Conservation (phyloP, 768 basidiomycete species). For the Phanerochaete carnosa region DNA sequence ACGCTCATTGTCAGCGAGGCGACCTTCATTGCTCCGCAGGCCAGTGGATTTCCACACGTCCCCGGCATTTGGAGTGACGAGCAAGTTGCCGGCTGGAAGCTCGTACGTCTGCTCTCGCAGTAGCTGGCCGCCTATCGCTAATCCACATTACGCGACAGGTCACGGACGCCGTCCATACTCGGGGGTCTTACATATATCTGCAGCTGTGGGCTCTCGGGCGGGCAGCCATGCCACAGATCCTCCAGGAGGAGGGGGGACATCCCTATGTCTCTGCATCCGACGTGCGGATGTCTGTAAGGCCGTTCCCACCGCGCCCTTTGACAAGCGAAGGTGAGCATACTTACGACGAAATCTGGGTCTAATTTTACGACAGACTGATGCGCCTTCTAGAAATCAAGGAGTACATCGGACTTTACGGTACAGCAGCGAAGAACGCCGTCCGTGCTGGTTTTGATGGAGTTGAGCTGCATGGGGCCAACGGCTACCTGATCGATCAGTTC, state of each 20-base stretch:
- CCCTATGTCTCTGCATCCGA: constrained; percentile 23
- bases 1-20: no score
- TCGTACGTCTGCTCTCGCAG: constrained; percentile 24
- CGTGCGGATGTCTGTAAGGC: background rate
- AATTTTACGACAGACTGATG: background rate
- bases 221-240: constrained; percentile 27
- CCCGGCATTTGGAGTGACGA: constrained; percentile 64
- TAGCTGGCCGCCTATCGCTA: background rate
- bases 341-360: no score
- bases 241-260: constrained; percentile 31
- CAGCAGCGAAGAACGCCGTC: background rate
- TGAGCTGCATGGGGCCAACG: constrained; percentile 25
- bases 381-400: no score
- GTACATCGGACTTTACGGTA: no score
- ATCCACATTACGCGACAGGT: constrained; percentile 30
- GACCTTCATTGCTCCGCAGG: constrained; percentile 45
- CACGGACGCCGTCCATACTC: constrained; percentile 50
- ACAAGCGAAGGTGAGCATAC: constrained; percentile 5
- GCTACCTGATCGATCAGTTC: constrained; percentile 39
- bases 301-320: constrained; percentile 16
- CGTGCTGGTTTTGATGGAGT: constrained; percentile 13
- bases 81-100: constrained; percentile 53
- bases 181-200: no score
- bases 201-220: no score
- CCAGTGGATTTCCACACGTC: constrained; percentile 45